Conservation (phyloP, 768 basidiomycete genomes). For the Trametes villosa region DNA sequence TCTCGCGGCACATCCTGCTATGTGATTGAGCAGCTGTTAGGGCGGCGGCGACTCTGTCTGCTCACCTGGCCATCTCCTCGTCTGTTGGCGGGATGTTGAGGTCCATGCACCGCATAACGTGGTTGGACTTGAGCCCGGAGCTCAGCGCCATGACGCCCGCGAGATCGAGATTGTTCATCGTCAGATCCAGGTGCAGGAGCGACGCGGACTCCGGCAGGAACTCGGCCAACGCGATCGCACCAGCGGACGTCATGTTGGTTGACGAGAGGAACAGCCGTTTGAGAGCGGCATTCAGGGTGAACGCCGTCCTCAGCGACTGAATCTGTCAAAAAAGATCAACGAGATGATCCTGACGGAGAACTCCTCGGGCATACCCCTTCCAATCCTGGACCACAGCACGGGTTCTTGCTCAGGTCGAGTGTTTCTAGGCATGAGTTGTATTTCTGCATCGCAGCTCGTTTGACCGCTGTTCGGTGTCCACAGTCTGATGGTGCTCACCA, state of each 20-base stretch:
- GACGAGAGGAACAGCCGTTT: constrained; percentile 92
- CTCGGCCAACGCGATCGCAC: constrained; percentile 94
- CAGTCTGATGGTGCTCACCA: constrained; percentile 54
- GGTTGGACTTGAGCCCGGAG: constrained; percentile 82
- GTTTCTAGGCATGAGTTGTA: constrained; percentile 95
- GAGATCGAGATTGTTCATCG: constrained; percentile 79
- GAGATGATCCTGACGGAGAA: neutral
- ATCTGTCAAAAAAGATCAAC: constrained; percentile 50
- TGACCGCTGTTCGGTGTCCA: neutral
- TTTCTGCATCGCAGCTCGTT: constrained; percentile 58
- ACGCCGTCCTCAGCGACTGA: constrained; percentile 87
- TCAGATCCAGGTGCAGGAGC: constrained; percentile 90
- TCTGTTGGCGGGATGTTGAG: constrained; percentile 87
- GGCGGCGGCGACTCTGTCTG: no score
- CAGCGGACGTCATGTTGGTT: constrained; percentile 77
- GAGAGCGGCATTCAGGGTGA: constrained; percentile 88
- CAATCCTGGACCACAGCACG: constrained; percentile 85
- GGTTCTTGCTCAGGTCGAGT: constrained; percentile 90
- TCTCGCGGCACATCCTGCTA: constrained; percentile 80
- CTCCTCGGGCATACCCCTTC: constrained; percentile 76
- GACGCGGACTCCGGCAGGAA: constrained; percentile 91
- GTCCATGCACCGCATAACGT: constrained; percentile 89
- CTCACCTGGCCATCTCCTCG: constrained; percentile 74
- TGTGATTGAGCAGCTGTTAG: constrained; percentile 4
- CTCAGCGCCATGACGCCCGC: constrained; percentile 94